Evolutionary conservation across 2,329 filamentous ascomycete species (phyloP).

Genomic region (Ophiocordyceps camponoti-saundersi): DNA sequence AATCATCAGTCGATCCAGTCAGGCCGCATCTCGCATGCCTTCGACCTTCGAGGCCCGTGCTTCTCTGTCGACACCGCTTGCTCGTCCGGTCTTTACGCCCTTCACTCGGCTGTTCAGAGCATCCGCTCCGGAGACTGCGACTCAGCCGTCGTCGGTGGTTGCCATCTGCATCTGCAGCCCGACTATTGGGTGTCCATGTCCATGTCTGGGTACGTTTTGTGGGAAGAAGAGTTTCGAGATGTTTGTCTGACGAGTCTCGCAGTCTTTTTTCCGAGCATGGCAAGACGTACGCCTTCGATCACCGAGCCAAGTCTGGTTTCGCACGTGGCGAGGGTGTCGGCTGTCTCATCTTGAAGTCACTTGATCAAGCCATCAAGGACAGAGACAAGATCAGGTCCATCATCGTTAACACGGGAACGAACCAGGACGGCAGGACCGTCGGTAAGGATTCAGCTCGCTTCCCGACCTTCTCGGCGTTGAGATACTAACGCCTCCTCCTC

Average conservation of each 20-base stretch:
- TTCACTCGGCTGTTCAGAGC: constrained; percentile 32
- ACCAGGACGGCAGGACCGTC: constrained; percentile 34
- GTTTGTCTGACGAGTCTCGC: background rate
- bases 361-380: constrained; percentile 35
- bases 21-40: constrained; percentile 37
- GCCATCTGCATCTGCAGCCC: constrained; percentile 28
- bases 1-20: constrained; percentile 32
- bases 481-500: constrained; percentile 4
- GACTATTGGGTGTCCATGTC: constrained; percentile 17
- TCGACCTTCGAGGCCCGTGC: constrained; percentile 34
- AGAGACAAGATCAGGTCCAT: constrained; percentile 36
- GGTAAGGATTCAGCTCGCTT: constrained; percentile 2
- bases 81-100: constrained; percentile 30
- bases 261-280: constrained; percentile 29
- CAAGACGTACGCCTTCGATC: constrained; percentile 25
- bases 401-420: constrained; percentile 31
- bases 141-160: constrained; percentile 28
- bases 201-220: constrained; percentile 9
- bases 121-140: constrained; percentile 27
- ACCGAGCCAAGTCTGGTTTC: constrained; percentile 27
- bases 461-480: too few relatives aligned
- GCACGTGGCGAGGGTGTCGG: constrained; percentile 42
- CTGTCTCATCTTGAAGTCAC: constrained; percentile 36
- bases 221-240: background rate
- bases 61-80: constrained; percentile 35